Conservation (phyloP, 495 filamentous ascomycete species). For the Penicillium verhagenii region DNA sequence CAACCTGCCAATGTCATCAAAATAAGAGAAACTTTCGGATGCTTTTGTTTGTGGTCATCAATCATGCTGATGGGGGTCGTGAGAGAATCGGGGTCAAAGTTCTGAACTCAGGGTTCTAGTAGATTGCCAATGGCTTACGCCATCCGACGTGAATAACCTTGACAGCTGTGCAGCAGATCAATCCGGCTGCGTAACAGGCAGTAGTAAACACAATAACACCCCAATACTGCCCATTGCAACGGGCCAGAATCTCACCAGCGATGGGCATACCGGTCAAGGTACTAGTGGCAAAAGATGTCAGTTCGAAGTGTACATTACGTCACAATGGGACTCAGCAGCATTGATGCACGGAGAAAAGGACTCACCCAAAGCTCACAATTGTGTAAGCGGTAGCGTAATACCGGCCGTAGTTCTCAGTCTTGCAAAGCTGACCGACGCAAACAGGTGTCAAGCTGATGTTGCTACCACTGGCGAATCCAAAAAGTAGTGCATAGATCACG, state of each 20-base stretch:
- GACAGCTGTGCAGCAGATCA: slow-evolving; percentile 59
- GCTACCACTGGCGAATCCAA: slow-evolving; percentile 82
- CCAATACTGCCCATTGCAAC: slow-evolving; percentile 55
- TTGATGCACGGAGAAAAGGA: slow-evolving; percentile 4
- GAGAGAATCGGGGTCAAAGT: neutral
- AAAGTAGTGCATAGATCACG: slow-evolving; percentile 70
- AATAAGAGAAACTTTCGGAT: neutral
- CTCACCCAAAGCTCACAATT: slow-evolving; percentile 78
- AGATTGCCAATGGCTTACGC: slow-evolving; percentile 46
- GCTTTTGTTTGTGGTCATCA: slow-evolving; percentile 10
- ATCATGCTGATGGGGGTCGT: slow-evolving; percentile 9
- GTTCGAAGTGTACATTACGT: slow-evolving; percentile 16
- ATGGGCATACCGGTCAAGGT: slow-evolving; percentile 87
- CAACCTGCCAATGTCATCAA: neutral
- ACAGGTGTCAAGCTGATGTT: slow-evolving; percentile 86
- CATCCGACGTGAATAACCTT: slow-evolving; percentile 69
- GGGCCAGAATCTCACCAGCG: slow-evolving; percentile 67
- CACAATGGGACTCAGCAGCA: neutral
- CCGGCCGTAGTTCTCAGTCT: slow-evolving; percentile 79
- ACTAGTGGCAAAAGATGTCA: slow-evolving; percentile 27
- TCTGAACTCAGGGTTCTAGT: slow-evolving; percentile 18
- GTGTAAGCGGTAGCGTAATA: slow-evolving; percentile 88
- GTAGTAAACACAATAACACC: slow-evolving; percentile 69
- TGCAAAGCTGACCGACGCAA: slow-evolving; percentile 87
- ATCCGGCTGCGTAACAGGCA: slow-evolving; percentile 57